Conservation (phyloP, 2,329 filamentous ascomycete species). For the Fusarium equiseti region DNA sequence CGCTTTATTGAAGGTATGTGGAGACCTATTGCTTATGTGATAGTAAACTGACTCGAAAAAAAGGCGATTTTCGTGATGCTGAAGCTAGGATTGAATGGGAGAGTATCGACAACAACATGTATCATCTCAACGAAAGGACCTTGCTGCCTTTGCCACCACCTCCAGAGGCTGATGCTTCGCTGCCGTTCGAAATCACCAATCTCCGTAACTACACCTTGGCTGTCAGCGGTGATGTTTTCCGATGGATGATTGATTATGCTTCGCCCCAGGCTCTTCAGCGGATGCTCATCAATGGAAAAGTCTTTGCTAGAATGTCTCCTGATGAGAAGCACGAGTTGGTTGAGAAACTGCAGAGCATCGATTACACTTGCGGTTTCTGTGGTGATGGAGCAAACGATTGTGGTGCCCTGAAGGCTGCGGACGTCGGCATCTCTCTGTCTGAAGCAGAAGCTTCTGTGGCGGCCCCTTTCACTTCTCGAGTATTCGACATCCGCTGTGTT, state of each 20-base stretch:
- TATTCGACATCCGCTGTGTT: conserved; percentile 97
- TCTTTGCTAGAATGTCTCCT: conserved; percentile 98
- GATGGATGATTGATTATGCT: conserved; percentile 95
- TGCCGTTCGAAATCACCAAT: conserved; percentile 87
- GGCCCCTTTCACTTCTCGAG: conserved; percentile 94
- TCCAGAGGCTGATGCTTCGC: conserved; percentile 79
- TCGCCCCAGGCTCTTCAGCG: conserved; percentile 80
- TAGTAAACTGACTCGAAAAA: conserved; percentile 20
- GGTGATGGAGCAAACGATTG: conserved; percentile 98
- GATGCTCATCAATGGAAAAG: conserved; percentile 90
- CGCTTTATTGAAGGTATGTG: conserved; percentile 79
- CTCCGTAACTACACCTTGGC: conserved; percentile 89
- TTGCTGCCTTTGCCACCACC: conserved; percentile 81
- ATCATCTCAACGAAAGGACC: conserved; percentile 81
- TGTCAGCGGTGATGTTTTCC: conserved; percentile 92
- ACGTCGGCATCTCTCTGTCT: conserved; percentile 96
- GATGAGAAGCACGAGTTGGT: conserved; percentile 99
- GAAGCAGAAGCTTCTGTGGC: conserved; percentile 98
- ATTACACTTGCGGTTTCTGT: conserved; percentile 95
- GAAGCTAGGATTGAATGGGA: conserved; percentile 86
- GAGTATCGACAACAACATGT: conserved; percentile 88
- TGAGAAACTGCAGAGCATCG: conserved; percentile 95
- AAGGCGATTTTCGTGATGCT: conserved; percentile 78
- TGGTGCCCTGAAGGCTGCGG: conserved; percentile 94
- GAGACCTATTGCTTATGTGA: background rate